Base-by-base conservation (phyloP, 768 basidiomycete species). In the Grammothele lineata region DNA sequence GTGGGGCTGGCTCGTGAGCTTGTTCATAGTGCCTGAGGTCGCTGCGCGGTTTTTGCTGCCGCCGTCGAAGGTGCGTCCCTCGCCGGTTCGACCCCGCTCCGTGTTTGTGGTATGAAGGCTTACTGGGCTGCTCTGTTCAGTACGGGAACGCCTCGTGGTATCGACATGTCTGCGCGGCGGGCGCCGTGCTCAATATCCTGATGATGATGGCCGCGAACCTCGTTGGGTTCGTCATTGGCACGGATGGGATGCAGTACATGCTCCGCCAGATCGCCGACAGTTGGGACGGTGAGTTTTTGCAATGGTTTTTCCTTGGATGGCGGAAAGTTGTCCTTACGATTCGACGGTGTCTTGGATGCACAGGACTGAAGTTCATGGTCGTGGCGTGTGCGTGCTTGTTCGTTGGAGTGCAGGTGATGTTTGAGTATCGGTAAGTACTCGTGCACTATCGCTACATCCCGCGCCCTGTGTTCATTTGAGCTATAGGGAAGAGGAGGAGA, bases 1-100 rank as follows among this genome's bases (percentile, higher is more conserved):
- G 2, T 99, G 94, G 94, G 95, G 96, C 2, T 98, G 96, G 96
- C 83, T 96, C 9, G 76, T 95, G 49, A 88, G 83, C 59, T 51
- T 95, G 38, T 96, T 99, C 65, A 83, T 99, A 51, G 50, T 92
- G 5, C 95, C 94, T 0, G 95, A 98, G 66, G 57, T 96, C 9
- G 47, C 76, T 0, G 88, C 82, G 1, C 66, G 71, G 9, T 75
- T 68, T 52, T 17, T 86, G 1, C 60, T 97, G 2, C 82, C 90
- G 0, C 65, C 70, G 15, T 70, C 74, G 3, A 82, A 80, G 70
- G 93, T 92, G 17, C 14, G 37, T 40, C 3, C 4, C 18, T 1
- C 22, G 19, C 14, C n/a, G n/a, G n/a, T n/a, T n/a, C n/a, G n/a
- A n/a, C n/a, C n/a, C n/a, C n/a, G n/a, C n/a, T n/a, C n/a, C 24